These are phyloP conservation scores for Saccharomycopsis guyanensis DNA, from an alignment of 805 yeast genomes.

Conservation along the genomic window DNA sequence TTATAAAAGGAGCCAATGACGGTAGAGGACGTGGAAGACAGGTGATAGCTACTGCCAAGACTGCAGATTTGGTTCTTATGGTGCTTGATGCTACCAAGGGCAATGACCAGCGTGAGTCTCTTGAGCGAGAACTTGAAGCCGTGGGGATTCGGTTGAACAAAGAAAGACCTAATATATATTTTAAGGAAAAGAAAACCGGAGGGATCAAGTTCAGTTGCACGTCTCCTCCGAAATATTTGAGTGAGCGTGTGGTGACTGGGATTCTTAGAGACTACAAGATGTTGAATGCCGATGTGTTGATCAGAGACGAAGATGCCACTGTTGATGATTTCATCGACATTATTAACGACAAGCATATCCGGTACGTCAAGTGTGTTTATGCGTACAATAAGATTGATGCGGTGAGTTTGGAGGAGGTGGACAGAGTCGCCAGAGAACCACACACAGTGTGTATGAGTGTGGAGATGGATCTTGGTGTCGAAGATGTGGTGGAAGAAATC, in stretches of 20 bases:
- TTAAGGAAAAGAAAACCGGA: constrained; percentile 78
- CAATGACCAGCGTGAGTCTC: constrained; percentile 75
- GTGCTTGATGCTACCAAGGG: constrained; percentile 94
- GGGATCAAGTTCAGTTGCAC: constrained; percentile 81
- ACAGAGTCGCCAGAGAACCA: constrained; percentile 85
- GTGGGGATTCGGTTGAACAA: constrained; percentile 90
- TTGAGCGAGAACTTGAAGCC: constrained; percentile 84
- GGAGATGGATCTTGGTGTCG: constrained; percentile 76
- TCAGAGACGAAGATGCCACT: constrained; percentile 82
- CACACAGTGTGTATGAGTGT: constrained; percentile 93
- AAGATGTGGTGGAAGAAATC: constrained; percentile 84
- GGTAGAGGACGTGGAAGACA: constrained; percentile 98
- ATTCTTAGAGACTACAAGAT: constrained; percentile 80
- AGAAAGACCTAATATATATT: constrained; percentile 68
- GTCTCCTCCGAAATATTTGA: constrained; percentile 73
- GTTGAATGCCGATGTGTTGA: constrained; percentile 88
- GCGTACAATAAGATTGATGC: constrained; percentile 95
- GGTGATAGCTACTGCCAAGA: constrained; percentile 92
- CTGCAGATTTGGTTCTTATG: constrained; percentile 89
- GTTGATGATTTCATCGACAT: constrained; percentile 91
- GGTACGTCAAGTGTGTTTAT: constrained; percentile 85
- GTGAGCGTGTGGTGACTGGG: constrained; percentile 70
- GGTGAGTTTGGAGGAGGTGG: constrained; percentile 89
- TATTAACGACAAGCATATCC: constrained; percentile 78
- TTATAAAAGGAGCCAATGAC: constrained; percentile 91